A percentile compares a stretch with the other conserved stretches of the same genome.
These are phyloP conservation scores for Pythium guiyangense DNA, from an alignment of 352 stramenopile genomes.

Conservation along the genomic window DNA sequence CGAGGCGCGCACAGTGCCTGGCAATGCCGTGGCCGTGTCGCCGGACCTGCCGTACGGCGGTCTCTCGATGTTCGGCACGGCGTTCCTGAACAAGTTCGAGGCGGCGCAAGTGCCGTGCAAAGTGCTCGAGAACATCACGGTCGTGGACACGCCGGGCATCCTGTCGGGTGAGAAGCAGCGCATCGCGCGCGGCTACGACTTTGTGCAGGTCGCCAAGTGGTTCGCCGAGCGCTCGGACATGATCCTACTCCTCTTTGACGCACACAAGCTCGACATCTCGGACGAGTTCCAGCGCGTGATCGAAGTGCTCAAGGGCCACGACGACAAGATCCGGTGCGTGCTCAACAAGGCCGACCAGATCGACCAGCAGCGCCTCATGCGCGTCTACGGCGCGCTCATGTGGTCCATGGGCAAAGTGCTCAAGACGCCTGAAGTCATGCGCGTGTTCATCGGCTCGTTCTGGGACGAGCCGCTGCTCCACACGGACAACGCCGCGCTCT, in stretches of 20 bases:
- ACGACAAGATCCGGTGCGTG: constrained; percentile 98
- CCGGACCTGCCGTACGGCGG: constrained; percentile 93
- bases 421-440: constrained; percentile 96
- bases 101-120: constrained; percentile 92
- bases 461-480: constrained; percentile 89
- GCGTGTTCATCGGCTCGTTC: constrained; percentile 98
- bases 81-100: constrained; percentile 98
- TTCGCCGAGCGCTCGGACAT: constrained; percentile 96
- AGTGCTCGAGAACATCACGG: constrained; percentile 93
- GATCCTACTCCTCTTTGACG: constrained; percentile 99
- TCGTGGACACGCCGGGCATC: constrained; percentile 98
- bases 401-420: constrained; percentile 98
- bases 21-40: constrained; percentile 95
- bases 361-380: constrained; percentile 96
- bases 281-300: constrained; percentile 98
- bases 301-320: constrained; percentile 93
- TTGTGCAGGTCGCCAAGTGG: constrained; percentile 87
- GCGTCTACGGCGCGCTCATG: constrained; percentile 95
- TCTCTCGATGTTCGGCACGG: constrained; percentile 95
- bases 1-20: constrained; percentile 95
- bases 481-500: constrained; percentile 92
- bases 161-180: constrained; percentile 98
- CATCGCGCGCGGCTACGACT: constrained; percentile 96
- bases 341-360: constrained; percentile 99
- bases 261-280: constrained; percentile 99